phyloP scores from a whole-genome alignment of 2,329 filamentous ascomycete species.

The Botryotinia calthae region DNA sequence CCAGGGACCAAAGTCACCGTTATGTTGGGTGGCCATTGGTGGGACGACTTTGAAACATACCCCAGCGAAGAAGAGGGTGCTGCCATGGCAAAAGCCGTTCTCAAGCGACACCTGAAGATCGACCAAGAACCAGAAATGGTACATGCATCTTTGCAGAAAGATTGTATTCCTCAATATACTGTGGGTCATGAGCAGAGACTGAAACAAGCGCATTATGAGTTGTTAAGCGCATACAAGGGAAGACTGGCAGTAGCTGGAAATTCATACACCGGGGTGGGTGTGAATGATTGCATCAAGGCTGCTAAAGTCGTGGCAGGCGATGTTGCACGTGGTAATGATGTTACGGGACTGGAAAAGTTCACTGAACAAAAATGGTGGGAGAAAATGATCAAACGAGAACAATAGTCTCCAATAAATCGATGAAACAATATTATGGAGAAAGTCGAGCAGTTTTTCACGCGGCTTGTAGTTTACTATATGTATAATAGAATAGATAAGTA shows the following conservation, averaged over 20 bases:
- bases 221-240: conserved; percentile 36
- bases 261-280: conserved; percentile 47
- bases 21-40: conserved; percentile 93
- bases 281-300: conserved; percentile 55
- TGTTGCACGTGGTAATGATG: conserved; percentile 38
- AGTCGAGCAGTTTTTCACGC: not conserved
- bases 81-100: conserved; percentile 64
- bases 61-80: conserved; percentile 66
- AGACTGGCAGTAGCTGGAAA: conserved; percentile 46
- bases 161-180: conserved; percentile 89
- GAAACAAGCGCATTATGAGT: conserved; percentile 34
- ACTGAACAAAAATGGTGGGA: conserved; percentile 7
- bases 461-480: not conserved
- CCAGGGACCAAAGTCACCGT: conserved; percentile 83
- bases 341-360: conserved; percentile 41
- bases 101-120: conserved; percentile 74
- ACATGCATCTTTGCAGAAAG: conserved; percentile 57
- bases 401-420: not conserved
- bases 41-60: conserved; percentile 61
- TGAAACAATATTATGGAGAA: not conserved
- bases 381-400: not conserved
- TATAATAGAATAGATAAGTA: not conserved
- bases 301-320: conserved; percentile 53
- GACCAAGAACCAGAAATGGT: conserved; percentile 57
- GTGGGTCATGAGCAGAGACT: conserved; percentile 61